These are phyloP conservation scores for Monosporozyma servazzii DNA, from an alignment of 805 yeast genomes.

Conservation along the genomic window DNA sequence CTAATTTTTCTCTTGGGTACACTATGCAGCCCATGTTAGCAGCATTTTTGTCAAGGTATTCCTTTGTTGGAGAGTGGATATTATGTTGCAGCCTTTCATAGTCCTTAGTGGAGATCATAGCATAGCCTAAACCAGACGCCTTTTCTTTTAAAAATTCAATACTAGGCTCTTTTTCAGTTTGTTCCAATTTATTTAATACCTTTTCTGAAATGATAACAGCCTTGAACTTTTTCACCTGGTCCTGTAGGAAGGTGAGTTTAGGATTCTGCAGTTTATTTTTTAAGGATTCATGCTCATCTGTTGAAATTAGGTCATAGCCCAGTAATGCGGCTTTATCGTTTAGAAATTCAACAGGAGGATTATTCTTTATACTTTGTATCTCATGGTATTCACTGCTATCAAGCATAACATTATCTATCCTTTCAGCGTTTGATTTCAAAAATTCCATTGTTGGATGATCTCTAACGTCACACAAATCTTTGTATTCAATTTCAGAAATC, in stretches of 20 bases:
- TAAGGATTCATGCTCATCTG: slow-evolving; percentile 2
- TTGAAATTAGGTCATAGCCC: neutral
- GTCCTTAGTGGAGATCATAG: neutral
- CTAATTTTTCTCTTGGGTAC: neutral
- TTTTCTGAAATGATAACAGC: neutral
- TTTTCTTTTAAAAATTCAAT: slow-evolving; percentile 5
- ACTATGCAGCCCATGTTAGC: neutral
- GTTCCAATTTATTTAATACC: neutral
- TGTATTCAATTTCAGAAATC: neutral
- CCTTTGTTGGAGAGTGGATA: slow-evolving; percentile 5
- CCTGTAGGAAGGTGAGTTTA: neutral
- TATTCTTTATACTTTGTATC: neutral
- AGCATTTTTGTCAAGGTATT: slow-evolving; percentile 1
- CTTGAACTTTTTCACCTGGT: neutral
- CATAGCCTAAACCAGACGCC: neutral
- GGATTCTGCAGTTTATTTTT: slow-evolving; percentile 7
- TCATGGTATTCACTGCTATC: neutral
- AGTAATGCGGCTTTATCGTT: neutral
- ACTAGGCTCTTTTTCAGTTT: slow-evolving; percentile 10
- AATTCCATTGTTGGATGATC: slow-evolving; percentile 8
- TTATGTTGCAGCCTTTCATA: neutral
- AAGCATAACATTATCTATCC: neutral
- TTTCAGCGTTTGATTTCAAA: neutral
- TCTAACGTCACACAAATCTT: neutral
- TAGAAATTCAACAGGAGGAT: slow-evolving; percentile 2